Conservation (phyloP, 257 asterid species). For the Ballota nigra region DNA sequence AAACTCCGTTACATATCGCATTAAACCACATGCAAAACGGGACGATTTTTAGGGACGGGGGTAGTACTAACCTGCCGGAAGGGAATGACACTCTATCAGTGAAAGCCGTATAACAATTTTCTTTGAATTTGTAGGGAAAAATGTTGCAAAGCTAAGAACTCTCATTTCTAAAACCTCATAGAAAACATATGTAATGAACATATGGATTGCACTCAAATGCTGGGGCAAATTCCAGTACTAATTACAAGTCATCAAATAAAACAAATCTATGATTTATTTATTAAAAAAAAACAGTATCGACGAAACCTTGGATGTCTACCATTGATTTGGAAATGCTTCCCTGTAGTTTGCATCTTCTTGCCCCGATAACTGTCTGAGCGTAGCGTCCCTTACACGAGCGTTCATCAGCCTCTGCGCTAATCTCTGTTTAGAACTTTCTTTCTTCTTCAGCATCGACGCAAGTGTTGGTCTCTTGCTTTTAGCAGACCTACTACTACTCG, state of each 20-base stretch:
- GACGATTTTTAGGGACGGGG: too few relatives aligned
- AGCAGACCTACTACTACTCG: slow-evolving; percentile 17
- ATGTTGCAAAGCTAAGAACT: not conserved
- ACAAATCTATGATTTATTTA: not conserved
- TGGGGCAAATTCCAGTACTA: slow-evolving; percentile 9
- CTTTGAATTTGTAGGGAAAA: not conserved
- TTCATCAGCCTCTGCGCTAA: slow-evolving; percentile 59
- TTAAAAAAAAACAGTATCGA: not conserved
- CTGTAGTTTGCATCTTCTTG: slow-evolving; percentile 61
- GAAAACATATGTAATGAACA: not conserved
- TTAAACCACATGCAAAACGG: too few relatives aligned
- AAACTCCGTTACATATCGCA: too few relatives aligned
- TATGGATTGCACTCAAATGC: not conserved
- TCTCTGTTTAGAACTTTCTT: slow-evolving; percentile 67
- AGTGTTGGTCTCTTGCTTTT: slow-evolving; percentile 60
- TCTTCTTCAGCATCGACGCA: slow-evolving; percentile 83
- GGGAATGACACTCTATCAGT: not conserved
- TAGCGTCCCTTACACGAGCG: slow-evolving; percentile 51
- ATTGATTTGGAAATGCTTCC: slow-evolving; percentile 86
- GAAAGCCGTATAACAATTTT: not conserved
- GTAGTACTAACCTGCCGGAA: not conserved
- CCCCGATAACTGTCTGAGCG: slow-evolving; percentile 41
- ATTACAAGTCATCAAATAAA: slow-evolving; percentile 8
- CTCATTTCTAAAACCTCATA: not conserved
- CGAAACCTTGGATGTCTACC: slow-evolving; percentile 44